phyloP scores from a whole-genome alignment of 371 early-diverging fungal genomes.

The Mucor lusitanicus region DNA sequence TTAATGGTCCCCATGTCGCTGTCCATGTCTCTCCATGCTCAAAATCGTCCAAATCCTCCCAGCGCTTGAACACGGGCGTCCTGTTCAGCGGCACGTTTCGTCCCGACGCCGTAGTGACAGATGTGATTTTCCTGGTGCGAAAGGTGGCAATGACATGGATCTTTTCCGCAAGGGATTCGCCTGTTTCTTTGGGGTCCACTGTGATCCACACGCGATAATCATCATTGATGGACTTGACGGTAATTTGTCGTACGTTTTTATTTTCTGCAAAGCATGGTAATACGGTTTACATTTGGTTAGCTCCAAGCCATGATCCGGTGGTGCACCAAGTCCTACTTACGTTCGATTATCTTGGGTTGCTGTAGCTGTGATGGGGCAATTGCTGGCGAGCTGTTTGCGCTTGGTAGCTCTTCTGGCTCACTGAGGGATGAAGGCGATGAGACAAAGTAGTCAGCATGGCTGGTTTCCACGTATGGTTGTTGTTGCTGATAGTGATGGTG shows the following conservation, averaged over 20 bases:
- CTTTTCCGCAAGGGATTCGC: conserved; percentile 33
- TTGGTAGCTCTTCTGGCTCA: not conserved
- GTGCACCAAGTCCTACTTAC: not conserved
- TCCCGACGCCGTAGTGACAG: conserved; percentile 36
- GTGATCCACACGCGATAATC: conserved; percentile 45
- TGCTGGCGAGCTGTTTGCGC: not conserved
- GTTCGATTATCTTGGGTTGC: not conserved
- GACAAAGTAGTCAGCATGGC: not conserved
- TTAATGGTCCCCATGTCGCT: conserved; percentile 14
- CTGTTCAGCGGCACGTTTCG: conserved; percentile 32
- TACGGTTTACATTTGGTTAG: not conserved
- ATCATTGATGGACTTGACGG: conserved; percentile 41
- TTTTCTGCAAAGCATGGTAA: not conserved
- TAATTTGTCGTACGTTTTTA: conserved; percentile 33
- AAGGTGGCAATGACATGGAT: conserved; percentile 39
- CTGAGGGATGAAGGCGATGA: not conserved
- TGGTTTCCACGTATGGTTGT: not conserved
- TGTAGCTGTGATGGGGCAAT: not conserved
- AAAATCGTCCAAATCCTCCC: conserved; percentile 25
- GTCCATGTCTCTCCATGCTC: conserved; percentile 42
- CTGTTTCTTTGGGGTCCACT: conserved; percentile 41
- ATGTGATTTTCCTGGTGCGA: conserved; percentile 34
- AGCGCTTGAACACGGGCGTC: conserved; percentile 26
- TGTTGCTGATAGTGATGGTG: not conserved
- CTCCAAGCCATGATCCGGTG: not conserved